phyloP scores from a whole-genome alignment of 257 asterid species.

The Leptodermis oblonga region DNA sequence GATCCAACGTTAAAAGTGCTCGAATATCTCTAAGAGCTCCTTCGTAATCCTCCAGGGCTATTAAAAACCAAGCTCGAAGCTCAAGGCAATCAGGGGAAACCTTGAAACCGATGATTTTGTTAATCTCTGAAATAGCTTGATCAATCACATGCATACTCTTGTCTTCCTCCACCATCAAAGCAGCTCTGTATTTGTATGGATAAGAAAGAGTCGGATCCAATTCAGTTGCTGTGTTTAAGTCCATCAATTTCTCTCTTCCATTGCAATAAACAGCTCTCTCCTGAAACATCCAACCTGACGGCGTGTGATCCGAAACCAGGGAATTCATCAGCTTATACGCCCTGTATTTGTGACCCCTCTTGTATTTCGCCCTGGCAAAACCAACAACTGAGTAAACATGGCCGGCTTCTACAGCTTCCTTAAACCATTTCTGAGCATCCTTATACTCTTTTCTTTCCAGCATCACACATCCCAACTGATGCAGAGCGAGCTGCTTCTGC shows the following conservation, averaged over 20 bases:
- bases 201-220: conserved; percentile 86
- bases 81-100: conserved; percentile 92
- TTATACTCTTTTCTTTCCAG: conserved; percentile 80
- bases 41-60: conserved; percentile 62
- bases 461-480: conserved; percentile 94
- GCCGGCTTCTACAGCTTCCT: conserved; percentile 62
- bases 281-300: conserved; percentile 97
- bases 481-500: conserved; percentile 80
- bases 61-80: conserved; percentile 91
- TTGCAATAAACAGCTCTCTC: conserved; percentile 74
- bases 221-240: conserved; percentile 69
- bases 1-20: conserved; percentile 84
- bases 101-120: conserved; percentile 69
- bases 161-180: conserved; percentile 51
- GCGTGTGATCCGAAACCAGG: conserved; percentile 55
- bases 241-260: conserved; percentile 70
- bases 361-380: conserved; percentile 67
- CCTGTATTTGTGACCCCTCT: conserved; percentile 84
- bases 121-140: conserved; percentile 69
- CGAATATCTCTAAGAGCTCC: conserved; percentile 76
- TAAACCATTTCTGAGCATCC: conserved; percentile 91
- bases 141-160: conserved; percentile 40
- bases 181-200: conserved; percentile 81
- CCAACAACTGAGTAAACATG: conserved; percentile 83
- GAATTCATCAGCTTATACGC: conserved; percentile 79